A percentile compares a stretch with the other conserved stretches of the same genome.
These are phyloP conservation scores for Smittium mucronatum DNA, from an alignment of 371 early-diverging fungal species.

Conservation along the genomic window DNA sequence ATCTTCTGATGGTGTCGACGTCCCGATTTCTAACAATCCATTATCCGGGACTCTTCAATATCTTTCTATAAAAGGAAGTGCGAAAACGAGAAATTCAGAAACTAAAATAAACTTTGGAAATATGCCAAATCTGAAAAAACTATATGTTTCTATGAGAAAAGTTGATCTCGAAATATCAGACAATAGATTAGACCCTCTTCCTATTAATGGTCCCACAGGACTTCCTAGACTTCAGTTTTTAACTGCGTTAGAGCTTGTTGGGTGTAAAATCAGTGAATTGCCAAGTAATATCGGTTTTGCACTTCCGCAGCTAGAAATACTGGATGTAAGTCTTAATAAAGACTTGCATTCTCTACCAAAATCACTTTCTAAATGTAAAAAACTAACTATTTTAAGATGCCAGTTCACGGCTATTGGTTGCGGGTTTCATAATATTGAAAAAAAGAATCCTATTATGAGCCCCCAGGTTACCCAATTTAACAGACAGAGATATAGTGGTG, in stretches of 20 bases:
- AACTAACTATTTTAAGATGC: slow-evolving; percentile 25
- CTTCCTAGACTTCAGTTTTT: slow-evolving; percentile 20
- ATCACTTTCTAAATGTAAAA: slow-evolving; percentile 17
- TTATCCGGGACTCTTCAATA: background rate
- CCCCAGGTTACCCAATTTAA: background rate
- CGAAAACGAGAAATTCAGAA: background rate
- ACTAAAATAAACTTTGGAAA: background rate
- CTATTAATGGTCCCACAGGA: background rate
- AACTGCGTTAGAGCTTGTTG: slow-evolving; percentile 23
- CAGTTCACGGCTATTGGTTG: slow-evolving; percentile 26
- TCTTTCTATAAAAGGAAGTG: background rate
- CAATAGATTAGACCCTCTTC: background rate
- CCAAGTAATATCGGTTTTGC: slow-evolving; percentile 27
- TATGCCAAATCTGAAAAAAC: slow-evolving; percentile 19
- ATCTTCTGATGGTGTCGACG: background rate
- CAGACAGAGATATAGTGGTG: background rate
- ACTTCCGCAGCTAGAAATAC: slow-evolving; percentile 21
- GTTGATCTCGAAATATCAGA: slow-evolving; percentile 18
- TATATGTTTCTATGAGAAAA: slow-evolving; percentile 25
- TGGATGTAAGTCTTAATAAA: slow-evolving; percentile 28
- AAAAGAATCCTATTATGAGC: background rate
- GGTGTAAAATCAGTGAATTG: slow-evolving; percentile 20
- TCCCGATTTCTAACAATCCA: background rate
- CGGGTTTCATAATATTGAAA: background rate
- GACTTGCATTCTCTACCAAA: slow-evolving; percentile 19